A percentile compares a stretch with the other conserved stretches of the same genome.
These are phyloP conservation scores for Saccharomycopsis sp. DNA, from an alignment of 805 yeast genomes.

Conservation along the genomic window DNA sequence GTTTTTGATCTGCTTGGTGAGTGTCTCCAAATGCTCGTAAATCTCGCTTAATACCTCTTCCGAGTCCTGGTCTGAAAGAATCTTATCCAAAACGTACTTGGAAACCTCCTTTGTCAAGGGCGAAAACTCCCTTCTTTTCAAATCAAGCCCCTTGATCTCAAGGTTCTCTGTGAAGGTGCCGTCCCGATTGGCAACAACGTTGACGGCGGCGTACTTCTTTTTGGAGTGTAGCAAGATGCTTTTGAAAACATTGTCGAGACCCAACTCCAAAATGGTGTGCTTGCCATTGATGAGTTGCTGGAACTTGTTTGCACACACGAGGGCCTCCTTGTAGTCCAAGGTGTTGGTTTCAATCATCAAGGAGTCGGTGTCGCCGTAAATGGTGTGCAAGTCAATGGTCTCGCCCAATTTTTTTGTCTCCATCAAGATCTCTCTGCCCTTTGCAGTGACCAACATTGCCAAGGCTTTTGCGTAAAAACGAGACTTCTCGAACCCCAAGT, in stretches of 20 bases:
- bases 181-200: conserved; percentile 28
- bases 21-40: conserved; percentile 59
- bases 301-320: conserved; percentile 76
- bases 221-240: conserved; percentile 82
- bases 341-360: conserved; percentile 95
- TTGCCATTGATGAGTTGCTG: conserved; percentile 81
- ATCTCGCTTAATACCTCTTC: conserved; percentile 66
- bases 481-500: conserved; percentile 86
- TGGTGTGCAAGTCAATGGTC: conserved; percentile 68
- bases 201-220: conserved; percentile 56
- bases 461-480: conserved; percentile 93
- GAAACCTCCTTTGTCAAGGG: conserved; percentile 87
- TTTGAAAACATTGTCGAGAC: conserved; percentile 87
- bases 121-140: conserved; percentile 95
- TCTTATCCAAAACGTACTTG: conserved; percentile 57
- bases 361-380: conserved; percentile 98
- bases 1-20: conserved; percentile 46
- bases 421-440: conserved; percentile 92
- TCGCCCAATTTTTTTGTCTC: conserved; percentile 92
- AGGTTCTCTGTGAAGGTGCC: conserved; percentile 52
- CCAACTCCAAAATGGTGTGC: conserved; percentile 81
- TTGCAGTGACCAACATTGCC: conserved; percentile 90
- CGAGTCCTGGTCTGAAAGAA: conserved; percentile 65
- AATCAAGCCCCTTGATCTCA: conserved; percentile 94
- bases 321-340: conserved; percentile 58